Conservation (phyloP, 768 basidiomycete species). For the Rhodosporidiobolus odoratus region DNA sequence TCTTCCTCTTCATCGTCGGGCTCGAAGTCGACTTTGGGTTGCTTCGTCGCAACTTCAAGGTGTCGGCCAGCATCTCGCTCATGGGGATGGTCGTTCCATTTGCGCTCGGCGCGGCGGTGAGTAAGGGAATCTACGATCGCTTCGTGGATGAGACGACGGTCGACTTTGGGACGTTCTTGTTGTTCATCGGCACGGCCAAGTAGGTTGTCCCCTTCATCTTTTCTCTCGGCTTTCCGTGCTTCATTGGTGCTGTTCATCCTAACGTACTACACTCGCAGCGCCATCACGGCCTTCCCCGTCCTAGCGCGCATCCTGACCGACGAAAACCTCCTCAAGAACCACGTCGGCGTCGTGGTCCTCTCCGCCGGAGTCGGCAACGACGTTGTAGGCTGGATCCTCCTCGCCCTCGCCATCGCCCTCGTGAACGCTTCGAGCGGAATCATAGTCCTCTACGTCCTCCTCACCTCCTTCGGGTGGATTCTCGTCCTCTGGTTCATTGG, state of each 20-base stretch:
- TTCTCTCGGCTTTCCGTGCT: neutral
- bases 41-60: constrained; percentile 60
- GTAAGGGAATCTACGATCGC: constrained; percentile 67
- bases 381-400: constrained; percentile 66
- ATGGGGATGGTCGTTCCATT: constrained; percentile 72
- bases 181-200: constrained; percentile 79
- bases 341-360: constrained; percentile 72
- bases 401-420: constrained; percentile 76
- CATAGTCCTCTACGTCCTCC: constrained; percentile 71
- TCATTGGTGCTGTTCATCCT: neutral
- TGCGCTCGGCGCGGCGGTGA: constrained; percentile 69
- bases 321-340: constrained; percentile 72
- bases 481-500: constrained; percentile 33
- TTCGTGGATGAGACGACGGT: constrained; percentile 53
- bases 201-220: constrained; percentile 36
- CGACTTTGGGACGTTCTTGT: constrained; percentile 72
- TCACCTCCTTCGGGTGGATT: constrained; percentile 56
- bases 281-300: constrained; percentile 60
- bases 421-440: constrained; percentile 70
- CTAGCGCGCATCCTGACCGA: constrained; percentile 65
- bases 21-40: constrained; percentile 74
- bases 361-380: constrained; percentile 78
- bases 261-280: neutral
- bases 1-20: constrained; percentile 64
- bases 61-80: constrained; percentile 58